Base-by-base conservation (phyloP, 1,284 basidiomycete species). In the Lentinus polychrous region DNA sequence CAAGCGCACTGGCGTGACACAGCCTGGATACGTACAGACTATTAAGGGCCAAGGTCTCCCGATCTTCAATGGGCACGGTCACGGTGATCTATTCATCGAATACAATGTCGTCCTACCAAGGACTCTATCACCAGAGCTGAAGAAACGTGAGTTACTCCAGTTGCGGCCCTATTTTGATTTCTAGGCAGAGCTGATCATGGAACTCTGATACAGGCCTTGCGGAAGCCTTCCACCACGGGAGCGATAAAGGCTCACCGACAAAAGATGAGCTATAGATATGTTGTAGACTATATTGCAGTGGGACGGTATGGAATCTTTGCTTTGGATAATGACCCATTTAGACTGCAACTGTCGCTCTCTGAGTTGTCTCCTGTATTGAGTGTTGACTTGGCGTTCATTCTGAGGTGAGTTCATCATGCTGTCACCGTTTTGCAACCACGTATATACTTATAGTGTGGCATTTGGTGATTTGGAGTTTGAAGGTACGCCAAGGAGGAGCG, bases 21-120 rank as follows among this genome's bases (percentile, higher is more conserved):
- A 98, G 62, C 94, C 94, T 55, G 89, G 89, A 4, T 91, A 86
- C 62, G 90, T 96, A 5, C 87, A 96, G 63, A 80, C 77, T 10
- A 76, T 97, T 43, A 77, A 85, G 55, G 90, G 79, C 33, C 91
- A 97, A 64, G 94, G 94, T 1, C 91, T 95, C 91, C 91, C 92
- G 2, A 61, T 83, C 22, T 87, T 79, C 57, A 76, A 70, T 31
- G 50, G 51, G 12, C 68, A 75, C 8, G 71, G 72, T 2, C 76
- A 85, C 54, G 94, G 94, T 23, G 85, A 94, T 64, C 71, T 97
- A 48, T 97, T 81, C 61, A 77, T 97, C 44, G 92, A 96, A 65
- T 97, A 94, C 68, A 88, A 78, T 45, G 90, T 97, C 43, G 83
- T 96, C 18, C 66, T 97, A 47, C 94, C 94, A 0, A 70, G 76